phyloP scores from a whole-genome alignment of 148 eudicot genomes.

The Oxyria digyna region DNA sequence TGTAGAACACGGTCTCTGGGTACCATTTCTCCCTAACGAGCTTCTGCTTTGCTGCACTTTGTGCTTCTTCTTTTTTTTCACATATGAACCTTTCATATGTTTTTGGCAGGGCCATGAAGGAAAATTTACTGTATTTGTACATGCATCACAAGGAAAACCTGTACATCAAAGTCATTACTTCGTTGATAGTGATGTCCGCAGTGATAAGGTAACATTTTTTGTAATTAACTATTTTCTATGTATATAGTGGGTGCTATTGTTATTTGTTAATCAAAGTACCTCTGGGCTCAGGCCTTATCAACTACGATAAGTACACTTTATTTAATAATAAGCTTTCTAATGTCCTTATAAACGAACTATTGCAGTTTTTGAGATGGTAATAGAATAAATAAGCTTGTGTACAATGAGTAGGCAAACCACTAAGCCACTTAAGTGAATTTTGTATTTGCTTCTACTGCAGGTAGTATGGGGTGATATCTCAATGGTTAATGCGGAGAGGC shows the following conservation, averaged over 20 bases:
- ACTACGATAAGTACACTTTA: neutral
- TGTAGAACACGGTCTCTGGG: neutral
- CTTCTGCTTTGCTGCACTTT: neutral
- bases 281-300: neutral
- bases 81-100: constrained; percentile 6
- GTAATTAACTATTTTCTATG: neutral
- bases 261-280: neutral
- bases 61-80: neutral
- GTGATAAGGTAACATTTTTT: constrained; percentile 39
- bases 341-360: neutral
- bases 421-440: neutral
- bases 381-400: neutral
- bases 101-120: constrained; percentile 80
- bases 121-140: constrained; percentile 69
- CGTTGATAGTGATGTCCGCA: constrained; percentile 52
- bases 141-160: constrained; percentile 59
- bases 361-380: neutral
- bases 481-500: constrained; percentile 95
- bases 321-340: neutral
- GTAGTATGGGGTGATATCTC: constrained; percentile 95
- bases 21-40: neutral
- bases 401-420: neutral
- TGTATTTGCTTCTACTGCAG: constrained; percentile 28
- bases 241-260: neutral
- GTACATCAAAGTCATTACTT: constrained; percentile 61